Evolutionary conservation across 352 stramenopile species (phyloP).

Genomic region (Globisporangium middletonii): DNA sequence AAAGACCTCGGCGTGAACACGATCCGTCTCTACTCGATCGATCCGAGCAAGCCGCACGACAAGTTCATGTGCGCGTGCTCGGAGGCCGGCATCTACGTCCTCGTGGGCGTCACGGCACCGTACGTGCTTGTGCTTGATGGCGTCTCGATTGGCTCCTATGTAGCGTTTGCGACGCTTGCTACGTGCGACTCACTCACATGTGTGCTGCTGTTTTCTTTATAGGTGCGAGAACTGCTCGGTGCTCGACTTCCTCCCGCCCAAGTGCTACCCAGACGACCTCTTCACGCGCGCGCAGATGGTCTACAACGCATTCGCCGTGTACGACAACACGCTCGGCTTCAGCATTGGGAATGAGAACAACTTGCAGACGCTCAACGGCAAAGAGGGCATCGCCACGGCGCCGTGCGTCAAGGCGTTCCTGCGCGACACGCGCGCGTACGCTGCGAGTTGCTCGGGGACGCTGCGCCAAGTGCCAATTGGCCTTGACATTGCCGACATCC

Average conservation of each 20-base stretch:
- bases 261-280: slow-evolving; percentile 46
- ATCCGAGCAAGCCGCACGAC: slow-evolving; percentile 59
- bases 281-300: slow-evolving; percentile 55
- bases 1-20: slow-evolving; percentile 68
- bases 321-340: slow-evolving; percentile 67
- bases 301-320: slow-evolving; percentile 68
- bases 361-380: slow-evolving; percentile 33
- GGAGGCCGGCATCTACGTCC: slow-evolving; percentile 65
- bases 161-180: neutral
- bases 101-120: slow-evolving; percentile 52
- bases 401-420: slow-evolving; percentile 71
- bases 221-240: slow-evolving; percentile 59
- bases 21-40: slow-evolving; percentile 58
- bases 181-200: neutral
- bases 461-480: slow-evolving; percentile 65
- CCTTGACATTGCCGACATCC: slow-evolving; percentile 66
- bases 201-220: neutral
- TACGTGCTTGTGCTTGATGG: slow-evolving; percentile 12
- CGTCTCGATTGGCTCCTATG: neutral
- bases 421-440: slow-evolving; percentile 51
- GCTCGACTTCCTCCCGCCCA: slow-evolving; percentile 26
- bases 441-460: slow-evolving; percentile 24
- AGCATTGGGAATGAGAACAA: slow-evolving; percentile 71
- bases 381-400: slow-evolving; percentile 33
- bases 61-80: slow-evolving; percentile 75